Conservation (phyloP, 108 stramenopile genomes). For the Nannochloropsis salina region DNA sequence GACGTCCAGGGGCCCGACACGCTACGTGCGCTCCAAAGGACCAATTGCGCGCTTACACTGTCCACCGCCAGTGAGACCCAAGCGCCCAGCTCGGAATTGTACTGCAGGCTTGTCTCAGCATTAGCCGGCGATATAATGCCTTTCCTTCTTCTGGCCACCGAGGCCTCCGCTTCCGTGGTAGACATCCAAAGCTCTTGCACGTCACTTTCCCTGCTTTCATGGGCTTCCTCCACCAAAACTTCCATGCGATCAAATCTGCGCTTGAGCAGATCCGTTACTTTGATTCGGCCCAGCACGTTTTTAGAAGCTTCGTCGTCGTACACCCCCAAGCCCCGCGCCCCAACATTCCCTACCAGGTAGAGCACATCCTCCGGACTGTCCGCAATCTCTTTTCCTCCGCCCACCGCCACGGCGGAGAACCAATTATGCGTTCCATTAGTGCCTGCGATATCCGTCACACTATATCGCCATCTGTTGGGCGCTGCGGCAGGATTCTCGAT, state of each 20-base stretch:
- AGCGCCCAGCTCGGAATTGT: constrained; percentile 10
- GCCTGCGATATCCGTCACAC: neutral
- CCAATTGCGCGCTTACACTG: neutral
- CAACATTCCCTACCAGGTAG: neutral
- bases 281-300: neutral
- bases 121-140: neutral
- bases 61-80: constrained; percentile 13
- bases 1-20: neutral
- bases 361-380: neutral
- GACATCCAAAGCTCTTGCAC: neutral
- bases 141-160: neutral
- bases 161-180: neutral
- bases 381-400: neutral
- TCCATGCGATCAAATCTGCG: neutral
- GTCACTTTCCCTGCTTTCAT: too few relatives aligned
- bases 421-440: neutral
- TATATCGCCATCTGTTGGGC: neutral
- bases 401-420: neutral
- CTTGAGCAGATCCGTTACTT: neutral
- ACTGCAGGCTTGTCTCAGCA: neutral
- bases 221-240: neutral
- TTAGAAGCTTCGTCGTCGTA: neutral
- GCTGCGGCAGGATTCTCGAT: neutral
- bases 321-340: neutral
- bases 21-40: neutral